phyloP scores from a whole-genome alignment of 805 yeast species.

The Teunomyces tritomae region DNA sequence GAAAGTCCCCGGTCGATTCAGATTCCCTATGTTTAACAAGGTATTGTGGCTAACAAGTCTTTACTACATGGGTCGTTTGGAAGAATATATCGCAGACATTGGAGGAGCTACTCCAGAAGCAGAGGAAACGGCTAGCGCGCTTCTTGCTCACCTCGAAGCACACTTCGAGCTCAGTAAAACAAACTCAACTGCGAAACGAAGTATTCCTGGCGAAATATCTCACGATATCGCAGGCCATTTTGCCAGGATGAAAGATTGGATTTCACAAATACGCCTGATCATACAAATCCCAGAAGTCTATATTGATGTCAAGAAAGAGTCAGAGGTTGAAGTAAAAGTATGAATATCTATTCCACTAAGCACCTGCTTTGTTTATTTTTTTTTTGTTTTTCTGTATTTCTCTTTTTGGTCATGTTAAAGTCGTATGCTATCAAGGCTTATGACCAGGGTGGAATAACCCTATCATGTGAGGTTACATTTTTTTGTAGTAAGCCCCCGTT shows the following conservation, averaged over 20 bases:
- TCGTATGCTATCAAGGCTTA: no score
- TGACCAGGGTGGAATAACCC: neutral
- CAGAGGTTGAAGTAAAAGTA: neutral
- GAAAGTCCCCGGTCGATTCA: conserved; percentile 69
- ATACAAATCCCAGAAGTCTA: neutral
- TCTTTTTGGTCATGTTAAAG: no score
- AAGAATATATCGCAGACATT: conserved; percentile 19
- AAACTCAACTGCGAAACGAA: conserved; percentile 28
- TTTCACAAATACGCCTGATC: neutral
- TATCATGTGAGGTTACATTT: neutral
- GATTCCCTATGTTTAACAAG: conserved; percentile 73
- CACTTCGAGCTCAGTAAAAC: conserved; percentile 35
- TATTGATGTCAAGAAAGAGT: neutral
- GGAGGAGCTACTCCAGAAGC: conserved; percentile 2
- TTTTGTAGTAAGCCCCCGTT: neutral
- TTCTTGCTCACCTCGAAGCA: conserved; percentile 23
- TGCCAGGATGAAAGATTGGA: neutral
- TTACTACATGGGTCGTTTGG: conserved; percentile 32
- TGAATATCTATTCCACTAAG: no score
- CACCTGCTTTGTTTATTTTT: neutral
- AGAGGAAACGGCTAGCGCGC: conserved; percentile 8
- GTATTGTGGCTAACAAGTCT: conserved; percentile 68
- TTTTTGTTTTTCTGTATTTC: no score
- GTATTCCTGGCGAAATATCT: conserved; percentile 27
- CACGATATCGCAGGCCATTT: neutral